Percentiles rank a stretch among this genome's conserved stretches.
phyloP scores from a whole-genome alignment of 2,329 filamentous ascomycete genomes.

The Ophiocordyceps camponoti-leonardi region DNA sequence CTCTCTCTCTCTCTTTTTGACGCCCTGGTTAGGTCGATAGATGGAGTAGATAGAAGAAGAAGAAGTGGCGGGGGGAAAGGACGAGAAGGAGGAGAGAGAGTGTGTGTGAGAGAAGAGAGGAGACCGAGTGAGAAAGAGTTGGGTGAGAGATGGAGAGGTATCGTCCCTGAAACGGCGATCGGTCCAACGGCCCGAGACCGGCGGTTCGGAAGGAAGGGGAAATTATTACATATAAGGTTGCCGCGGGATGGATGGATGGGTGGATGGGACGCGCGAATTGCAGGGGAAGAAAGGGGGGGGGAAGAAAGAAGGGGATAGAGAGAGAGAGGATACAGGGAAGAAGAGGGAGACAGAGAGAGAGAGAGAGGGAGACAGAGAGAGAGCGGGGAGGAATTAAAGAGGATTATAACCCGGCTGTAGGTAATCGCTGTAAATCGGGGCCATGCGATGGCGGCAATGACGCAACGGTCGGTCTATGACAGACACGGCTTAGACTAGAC shows the following conservation, averaged over 20 bases:
- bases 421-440: background rate
- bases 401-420: too few relatives aligned
- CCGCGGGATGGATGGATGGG: too few relatives aligned
- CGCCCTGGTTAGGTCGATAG: too few relatives aligned
- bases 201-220: background rate
- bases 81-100: background rate
- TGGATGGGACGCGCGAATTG: background rate
- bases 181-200: background rate
- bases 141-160: too few relatives aligned
- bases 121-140: too few relatives aligned
- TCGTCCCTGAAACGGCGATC: conserved; percentile 1
- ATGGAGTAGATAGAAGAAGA: too few relatives aligned
- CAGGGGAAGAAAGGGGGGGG: background rate
- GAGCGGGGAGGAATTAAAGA: too few relatives aligned
- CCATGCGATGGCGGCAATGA: background rate
- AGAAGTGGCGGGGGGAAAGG: too few relatives aligned
- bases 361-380: too few relatives aligned
- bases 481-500: background rate
- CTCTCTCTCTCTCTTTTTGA: too few relatives aligned
- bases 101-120: too few relatives aligned
- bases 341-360: too few relatives aligned
- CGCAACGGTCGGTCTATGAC: background rate
- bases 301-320: background rate
- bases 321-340: background rate
- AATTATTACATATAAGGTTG: background rate